Conservation (phyloP, 2,329 filamentous ascomycete genomes). For the Colletotrichum orbiculare region DNA sequence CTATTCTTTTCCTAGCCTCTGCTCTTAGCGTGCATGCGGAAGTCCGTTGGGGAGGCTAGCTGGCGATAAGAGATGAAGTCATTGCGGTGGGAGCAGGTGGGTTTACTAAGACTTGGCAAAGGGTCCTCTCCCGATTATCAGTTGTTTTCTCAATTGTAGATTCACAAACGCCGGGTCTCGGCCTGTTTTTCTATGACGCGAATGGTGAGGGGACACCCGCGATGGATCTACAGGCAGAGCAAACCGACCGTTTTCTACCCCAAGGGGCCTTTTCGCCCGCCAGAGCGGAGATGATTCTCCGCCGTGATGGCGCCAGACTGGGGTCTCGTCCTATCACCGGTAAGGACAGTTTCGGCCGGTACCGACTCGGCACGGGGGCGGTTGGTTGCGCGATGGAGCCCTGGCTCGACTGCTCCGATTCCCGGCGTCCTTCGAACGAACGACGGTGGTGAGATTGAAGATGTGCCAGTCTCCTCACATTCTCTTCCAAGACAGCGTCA, state of each 20-base stretch:
- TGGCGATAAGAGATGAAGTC: conserved; percentile 15
- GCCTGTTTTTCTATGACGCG: conserved; percentile 13
- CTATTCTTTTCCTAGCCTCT: neutral
- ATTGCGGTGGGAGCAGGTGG: conserved; percentile 1
- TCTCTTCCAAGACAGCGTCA: too few species aligned
- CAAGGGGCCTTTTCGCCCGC: neutral
- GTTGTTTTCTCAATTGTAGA: neutral
- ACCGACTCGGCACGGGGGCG: conserved; percentile 27
- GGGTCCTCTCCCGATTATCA: neutral
- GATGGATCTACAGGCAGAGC: conserved; percentile 1
- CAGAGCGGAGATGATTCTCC: conserved; percentile 19
- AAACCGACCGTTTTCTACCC: neutral
- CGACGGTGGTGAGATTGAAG: too few species aligned
- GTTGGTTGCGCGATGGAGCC: too few species aligned
- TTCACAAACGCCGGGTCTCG: neutral
- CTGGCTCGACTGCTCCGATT: too few species aligned
- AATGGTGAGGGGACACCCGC: neutral
- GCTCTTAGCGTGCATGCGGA: conserved; percentile 18
- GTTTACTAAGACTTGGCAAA: neutral
- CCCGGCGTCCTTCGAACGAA: too few species aligned
- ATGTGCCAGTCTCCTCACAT: too few species aligned
- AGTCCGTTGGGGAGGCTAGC: conserved; percentile 23
- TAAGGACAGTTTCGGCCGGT: conserved; percentile 16
- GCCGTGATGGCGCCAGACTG: conserved; percentile 21
- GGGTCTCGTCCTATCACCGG: conserved; percentile 28